Percentiles rank a stretch among this genome's conserved stretches.
phyloP scores from a whole-genome alignment of 495 filamentous ascomycete genomes.

The Podospora conica region DNA sequence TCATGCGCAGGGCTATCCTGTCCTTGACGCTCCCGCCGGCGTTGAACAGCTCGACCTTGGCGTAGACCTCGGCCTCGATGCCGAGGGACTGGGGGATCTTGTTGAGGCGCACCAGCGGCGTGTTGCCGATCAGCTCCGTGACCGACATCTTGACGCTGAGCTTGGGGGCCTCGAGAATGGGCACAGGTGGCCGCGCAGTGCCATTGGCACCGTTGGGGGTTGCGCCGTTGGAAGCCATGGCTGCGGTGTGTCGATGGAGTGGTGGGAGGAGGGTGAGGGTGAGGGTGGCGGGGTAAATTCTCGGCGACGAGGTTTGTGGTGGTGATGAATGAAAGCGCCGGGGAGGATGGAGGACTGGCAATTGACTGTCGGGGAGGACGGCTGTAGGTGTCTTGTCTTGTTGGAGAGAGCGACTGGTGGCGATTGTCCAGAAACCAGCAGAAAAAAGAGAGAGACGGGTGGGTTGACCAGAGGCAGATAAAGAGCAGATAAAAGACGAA shows the following conservation, averaged over 20 bases:
- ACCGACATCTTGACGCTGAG: conserved; percentile 35
- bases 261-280: background rate
- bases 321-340: background rate
- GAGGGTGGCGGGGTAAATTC: background rate
- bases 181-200: conserved; percentile 13
- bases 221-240: conserved; percentile 11
- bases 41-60: conserved; percentile 95
- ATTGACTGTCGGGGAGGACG: background rate
- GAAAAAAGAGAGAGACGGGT: background rate
- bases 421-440: background rate
- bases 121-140: conserved; percentile 76
- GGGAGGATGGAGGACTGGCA: background rate
- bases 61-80: conserved; percentile 85
- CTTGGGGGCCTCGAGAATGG: conserved; percentile 24
- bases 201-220: conserved; percentile 15
- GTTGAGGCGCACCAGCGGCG: conserved; percentile 88
- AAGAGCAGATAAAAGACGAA: background rate
- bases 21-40: conserved; percentile 98
- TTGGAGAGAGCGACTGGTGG: background rate
- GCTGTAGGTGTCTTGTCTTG: background rate
- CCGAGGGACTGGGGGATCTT: conserved; percentile 82
- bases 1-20: conserved; percentile 93
- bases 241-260: background rate
- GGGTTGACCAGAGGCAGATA: background rate
- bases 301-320: background rate